phyloP scores from a whole-genome alignment of 805 yeast genomes.

The Schwanniomyces yamadae region DNA sequence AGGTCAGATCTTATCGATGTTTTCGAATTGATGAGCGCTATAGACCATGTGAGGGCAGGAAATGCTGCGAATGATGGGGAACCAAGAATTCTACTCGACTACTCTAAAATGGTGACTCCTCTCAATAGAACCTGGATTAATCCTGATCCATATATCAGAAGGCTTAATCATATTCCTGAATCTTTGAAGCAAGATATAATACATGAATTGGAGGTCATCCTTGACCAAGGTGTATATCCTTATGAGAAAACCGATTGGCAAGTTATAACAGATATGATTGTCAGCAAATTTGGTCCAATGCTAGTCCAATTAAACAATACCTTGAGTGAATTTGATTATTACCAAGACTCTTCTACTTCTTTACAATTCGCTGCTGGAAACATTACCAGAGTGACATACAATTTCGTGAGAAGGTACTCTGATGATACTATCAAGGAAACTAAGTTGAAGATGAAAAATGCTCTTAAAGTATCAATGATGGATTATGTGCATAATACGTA shows the following conservation, averaged over 20 bases:
- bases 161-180: conserved; percentile 3
- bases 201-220: conserved; percentile 1
- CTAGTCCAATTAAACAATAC: conserved; percentile 42
- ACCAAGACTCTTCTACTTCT: conserved; percentile 14
- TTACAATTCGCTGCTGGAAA: conserved; percentile 27
- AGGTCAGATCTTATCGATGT: conserved; percentile 22
- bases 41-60: conserved; percentile 50
- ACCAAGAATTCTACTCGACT: conserved; percentile 49
- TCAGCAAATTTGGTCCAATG: conserved; percentile 53
- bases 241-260: conserved; percentile 47
- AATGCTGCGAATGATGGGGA: conserved; percentile 48
- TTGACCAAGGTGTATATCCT: background rate
- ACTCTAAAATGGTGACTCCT: conserved; percentile 51
- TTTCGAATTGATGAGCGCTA: conserved; percentile 32
- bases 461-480: conserved; percentile 36
- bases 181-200: conserved; percentile 5
- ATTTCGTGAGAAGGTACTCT: conserved; percentile 46
- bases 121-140: conserved; percentile 48
- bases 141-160: conserved; percentile 45
- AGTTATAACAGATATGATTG: conserved; percentile 46
- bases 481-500: conserved; percentile 49
- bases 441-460: conserved; percentile 16
- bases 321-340: conserved; percentile 14
- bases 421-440: conserved; percentile 16
- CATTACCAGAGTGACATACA: conserved; percentile 40